These are phyloP conservation scores for Solanum chacoense DNA, from an alignment of 305 asterid species.

Conservation along the genomic window DNA sequence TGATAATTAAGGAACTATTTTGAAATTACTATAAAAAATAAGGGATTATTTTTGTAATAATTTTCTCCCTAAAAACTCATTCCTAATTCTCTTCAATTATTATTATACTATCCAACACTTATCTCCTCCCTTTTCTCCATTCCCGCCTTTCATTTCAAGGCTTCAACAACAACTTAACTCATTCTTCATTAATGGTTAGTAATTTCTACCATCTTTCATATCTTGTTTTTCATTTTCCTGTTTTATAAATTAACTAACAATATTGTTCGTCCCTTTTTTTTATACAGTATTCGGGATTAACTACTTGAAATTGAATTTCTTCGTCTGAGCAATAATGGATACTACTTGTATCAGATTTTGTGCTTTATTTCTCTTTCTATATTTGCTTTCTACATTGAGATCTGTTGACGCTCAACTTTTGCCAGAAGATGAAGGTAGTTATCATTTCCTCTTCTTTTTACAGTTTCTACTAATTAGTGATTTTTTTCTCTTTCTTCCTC, in stretches of 20 bases:
- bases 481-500: not conserved
- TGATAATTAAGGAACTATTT: not conserved
- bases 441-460: not conserved
- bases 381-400: not conserved
- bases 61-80: not conserved
- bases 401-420: slow-evolving; percentile 36
- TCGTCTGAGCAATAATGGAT: not conserved
- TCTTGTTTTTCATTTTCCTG: not conserved
- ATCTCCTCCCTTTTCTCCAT: not conserved
- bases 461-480: not conserved
- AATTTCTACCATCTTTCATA: not conserved
- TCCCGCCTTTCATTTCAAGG: not conserved
- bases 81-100: not conserved
- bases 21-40: not conserved
- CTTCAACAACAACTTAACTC: not conserved
- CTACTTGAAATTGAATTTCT: not conserved
- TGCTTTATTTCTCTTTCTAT: slow-evolving; percentile 3
- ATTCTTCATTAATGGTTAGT: not conserved
- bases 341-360: not conserved
- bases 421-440: slow-evolving; percentile 45
- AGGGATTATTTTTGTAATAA: not conserved
- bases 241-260: not conserved
- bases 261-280: not conserved
- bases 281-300: not conserved
- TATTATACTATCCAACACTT: not conserved